A percentile compares a stretch with the other conserved stretches of the same genome.
These are phyloP conservation scores for Cyathus striatus DNA, from an alignment of 768 basidiomycete genomes.

Conservation along the genomic window DNA sequence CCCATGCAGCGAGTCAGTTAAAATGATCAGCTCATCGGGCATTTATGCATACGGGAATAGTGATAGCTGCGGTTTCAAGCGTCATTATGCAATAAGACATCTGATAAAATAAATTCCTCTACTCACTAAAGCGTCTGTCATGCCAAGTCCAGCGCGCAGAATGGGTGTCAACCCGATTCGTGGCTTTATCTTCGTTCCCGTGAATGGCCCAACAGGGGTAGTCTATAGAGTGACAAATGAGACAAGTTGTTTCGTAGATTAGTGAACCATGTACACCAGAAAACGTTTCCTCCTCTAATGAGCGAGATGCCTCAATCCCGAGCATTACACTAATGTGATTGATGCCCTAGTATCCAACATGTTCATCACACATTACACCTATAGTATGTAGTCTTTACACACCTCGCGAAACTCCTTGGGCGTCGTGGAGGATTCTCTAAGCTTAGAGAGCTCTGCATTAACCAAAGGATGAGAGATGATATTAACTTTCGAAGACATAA, in stretches of 20 bases:
- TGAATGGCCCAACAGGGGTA: slow-evolving; percentile 79
- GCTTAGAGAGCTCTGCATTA: slow-evolving; percentile 66
- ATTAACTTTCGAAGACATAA: slow-evolving; percentile 34
- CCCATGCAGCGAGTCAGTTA: background rate
- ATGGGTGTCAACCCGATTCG: slow-evolving; percentile 87
- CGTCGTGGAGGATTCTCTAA: slow-evolving; percentile 54
- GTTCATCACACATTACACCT: too few relatives aligned
- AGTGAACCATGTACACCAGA: slow-evolving; percentile 46
- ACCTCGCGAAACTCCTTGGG: slow-evolving; percentile 82
- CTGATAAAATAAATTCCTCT: slow-evolving; percentile 17
- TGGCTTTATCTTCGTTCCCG: slow-evolving; percentile 69
- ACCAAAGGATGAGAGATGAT: slow-evolving; percentile 67
- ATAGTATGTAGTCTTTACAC: slow-evolving; percentile 4
- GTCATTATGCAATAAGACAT: too few relatives aligned
- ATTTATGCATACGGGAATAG: slow-evolving; percentile 69
- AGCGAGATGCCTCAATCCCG: slow-evolving; percentile 78
- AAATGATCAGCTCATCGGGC: background rate
- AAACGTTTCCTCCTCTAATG: slow-evolving; percentile 58
- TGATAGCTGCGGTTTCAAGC: slow-evolving; percentile 37
- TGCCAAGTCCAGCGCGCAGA: slow-evolving; percentile 87
- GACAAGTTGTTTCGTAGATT: background rate
- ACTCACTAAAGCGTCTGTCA: slow-evolving; percentile 77
- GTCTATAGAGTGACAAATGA: slow-evolving; percentile 34
- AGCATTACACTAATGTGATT: slow-evolving; percentile 71
- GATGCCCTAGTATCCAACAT: too few relatives aligned